A percentile compares a stretch with the other conserved stretches of the same genome.
Evolutionary conservation across 345 rosid genomes (phyloP).

Genomic region (Raphanus sativus): DNA sequence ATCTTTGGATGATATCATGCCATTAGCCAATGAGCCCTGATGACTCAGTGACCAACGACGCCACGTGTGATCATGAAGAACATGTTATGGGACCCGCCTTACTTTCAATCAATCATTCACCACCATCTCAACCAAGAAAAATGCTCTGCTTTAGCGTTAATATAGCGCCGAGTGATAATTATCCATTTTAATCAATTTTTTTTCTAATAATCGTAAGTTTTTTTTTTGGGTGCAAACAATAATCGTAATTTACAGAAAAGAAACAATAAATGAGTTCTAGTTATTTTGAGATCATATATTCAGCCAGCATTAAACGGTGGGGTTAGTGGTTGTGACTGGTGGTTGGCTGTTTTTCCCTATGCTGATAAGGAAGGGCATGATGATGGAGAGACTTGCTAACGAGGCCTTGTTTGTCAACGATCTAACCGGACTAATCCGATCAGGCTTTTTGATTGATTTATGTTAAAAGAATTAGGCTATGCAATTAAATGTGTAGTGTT

Average conservation of each 20-base stretch:
- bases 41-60: neutral
- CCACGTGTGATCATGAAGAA: neutral
- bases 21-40: neutral
- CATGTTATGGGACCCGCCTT: neutral
- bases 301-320: conserved; percentile 25
- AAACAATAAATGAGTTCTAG: neutral
- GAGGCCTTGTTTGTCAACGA: conserved; percentile 22
- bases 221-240: too few relatives aligned
- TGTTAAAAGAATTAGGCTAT: neutral
- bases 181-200: neutral
- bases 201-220: neutral
- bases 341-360: conserved; percentile 49
- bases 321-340: conserved; percentile 37
- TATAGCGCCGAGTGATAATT: too few relatives aligned
- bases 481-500: too few relatives aligned
- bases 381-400: neutral
- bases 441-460: neutral
- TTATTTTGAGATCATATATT: neutral
- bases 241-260: neutral
- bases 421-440: neutral
- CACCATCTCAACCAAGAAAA: neutral
- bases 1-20: neutral
- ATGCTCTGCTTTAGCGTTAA: too few relatives aligned
- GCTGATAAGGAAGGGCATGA: conserved; percentile 23
- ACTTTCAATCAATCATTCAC: neutral